phyloP scores from a whole-genome alignment of 2,329 filamentous ascomycete species.

The Ophiocordyceps robertsii region DNA sequence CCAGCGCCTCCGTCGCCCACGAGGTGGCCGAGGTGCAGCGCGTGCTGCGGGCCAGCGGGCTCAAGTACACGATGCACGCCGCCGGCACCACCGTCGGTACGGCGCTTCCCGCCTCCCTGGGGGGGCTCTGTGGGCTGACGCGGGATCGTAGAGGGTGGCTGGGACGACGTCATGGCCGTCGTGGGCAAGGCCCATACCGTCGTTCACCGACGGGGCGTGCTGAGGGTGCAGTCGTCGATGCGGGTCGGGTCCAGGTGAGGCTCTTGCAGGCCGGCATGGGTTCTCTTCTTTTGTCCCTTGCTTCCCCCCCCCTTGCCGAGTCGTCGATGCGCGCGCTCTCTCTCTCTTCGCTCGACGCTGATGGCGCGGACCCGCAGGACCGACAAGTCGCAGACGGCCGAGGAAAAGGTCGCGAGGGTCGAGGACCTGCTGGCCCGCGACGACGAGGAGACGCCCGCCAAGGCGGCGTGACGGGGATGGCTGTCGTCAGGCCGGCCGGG shows the following conservation, averaged over 20 bases:
- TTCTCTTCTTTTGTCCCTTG: too few species aligned
- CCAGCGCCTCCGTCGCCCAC: conserved; percentile 58
- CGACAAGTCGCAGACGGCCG: conserved; percentile 71
- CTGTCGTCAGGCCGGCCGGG: too few species aligned
- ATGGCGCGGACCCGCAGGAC: conserved; percentile 38
- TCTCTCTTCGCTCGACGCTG: not conserved
- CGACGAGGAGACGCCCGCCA: not conserved
- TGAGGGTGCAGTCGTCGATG: conserved; percentile 81
- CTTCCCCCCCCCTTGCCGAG: too few species aligned
- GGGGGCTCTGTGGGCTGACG: too few species aligned
- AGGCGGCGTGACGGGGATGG: not conserved
- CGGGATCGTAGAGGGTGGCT: conserved; percentile 58
- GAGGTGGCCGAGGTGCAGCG: conserved; percentile 84
- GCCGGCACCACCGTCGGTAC: conserved; percentile 84
- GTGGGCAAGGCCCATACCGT: conserved; percentile 77
- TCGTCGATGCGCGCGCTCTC: too few species aligned
- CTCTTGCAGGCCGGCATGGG: too few species aligned
- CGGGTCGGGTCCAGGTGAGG: conserved; percentile 63
- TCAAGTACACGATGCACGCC: conserved; percentile 82
- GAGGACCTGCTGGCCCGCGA: conserved; percentile 31
- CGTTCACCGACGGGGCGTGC: conserved; percentile 63
- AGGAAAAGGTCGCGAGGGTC: conserved; percentile 62
- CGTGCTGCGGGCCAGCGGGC: conserved; percentile 64
- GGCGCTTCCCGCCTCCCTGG: conserved; percentile 14
- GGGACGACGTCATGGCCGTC: conserved; percentile 75